phyloP scores from a whole-genome alignment of 352 stramenopile species.

The Pythium myriotylum region DNA sequence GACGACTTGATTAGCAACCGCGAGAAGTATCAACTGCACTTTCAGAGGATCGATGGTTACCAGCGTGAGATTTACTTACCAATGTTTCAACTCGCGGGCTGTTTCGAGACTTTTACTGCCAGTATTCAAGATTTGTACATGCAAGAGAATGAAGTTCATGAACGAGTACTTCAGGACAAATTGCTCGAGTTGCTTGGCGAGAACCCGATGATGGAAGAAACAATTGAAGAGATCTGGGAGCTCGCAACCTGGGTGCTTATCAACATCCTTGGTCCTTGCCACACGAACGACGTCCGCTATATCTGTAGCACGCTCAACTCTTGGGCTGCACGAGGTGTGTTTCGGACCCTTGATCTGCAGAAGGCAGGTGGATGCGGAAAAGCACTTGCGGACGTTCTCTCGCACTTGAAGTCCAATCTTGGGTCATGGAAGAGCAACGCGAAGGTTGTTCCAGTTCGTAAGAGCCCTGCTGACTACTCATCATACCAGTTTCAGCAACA shows the following conservation, averaged over 20 bases:
- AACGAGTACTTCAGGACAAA: constrained; percentile 80
- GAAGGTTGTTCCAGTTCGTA: constrained; percentile 83
- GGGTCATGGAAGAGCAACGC: constrained; percentile 68
- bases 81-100: constrained; percentile 97
- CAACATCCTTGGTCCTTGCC: constrained; percentile 93
- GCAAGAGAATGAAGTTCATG: constrained; percentile 56
- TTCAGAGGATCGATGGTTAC: constrained; percentile 95
- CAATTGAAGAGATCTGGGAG: constrained; percentile 97
- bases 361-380: constrained; percentile 65
- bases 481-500: constrained; percentile 81
- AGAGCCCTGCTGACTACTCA: constrained; percentile 82
- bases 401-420: constrained; percentile 68
- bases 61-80: constrained; percentile 98
- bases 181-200: constrained; percentile 80
- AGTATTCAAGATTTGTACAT: constrained; percentile 76
- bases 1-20: constrained; percentile 92
- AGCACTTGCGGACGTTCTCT: constrained; percentile 73
- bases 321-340: constrained; percentile 77
- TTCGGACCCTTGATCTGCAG: constrained; percentile 76
- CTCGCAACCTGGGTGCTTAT: constrained; percentile 94
- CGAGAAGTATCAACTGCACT: constrained; percentile 92
- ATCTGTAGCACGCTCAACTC: constrained; percentile 87
- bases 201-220: constrained; percentile 86
- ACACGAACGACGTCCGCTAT: constrained; percentile 94
- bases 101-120: constrained; percentile 92